Evolutionary conservation across 768 basidiomycete species (phyloP), one percentile per base, ranked within the genome.

Genomic region (Xerocomellus amylosporus): DNA sequence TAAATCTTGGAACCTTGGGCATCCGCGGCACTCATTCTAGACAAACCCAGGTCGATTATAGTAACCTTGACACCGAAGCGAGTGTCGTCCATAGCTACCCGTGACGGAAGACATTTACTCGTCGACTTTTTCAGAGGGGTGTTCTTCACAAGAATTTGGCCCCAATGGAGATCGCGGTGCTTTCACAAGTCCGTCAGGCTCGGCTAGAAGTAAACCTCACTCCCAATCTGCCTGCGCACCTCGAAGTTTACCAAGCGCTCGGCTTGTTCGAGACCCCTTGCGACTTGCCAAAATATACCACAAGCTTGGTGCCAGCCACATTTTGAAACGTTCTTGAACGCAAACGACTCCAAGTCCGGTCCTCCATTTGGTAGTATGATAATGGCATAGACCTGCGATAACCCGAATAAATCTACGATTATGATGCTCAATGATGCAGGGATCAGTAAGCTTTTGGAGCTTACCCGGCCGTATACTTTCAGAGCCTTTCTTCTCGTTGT

Each of bases 101-200:
- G 68, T 69, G 54, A 64, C 62, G 55, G 73, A 43, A 39, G 42
- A 43, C 45, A 22, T 76, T 63, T 74, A 54, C 51, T 72, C 67
- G 45, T 75, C 44, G 8, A 68, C 55, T 60, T 75, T 70, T 44
- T 66, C 49, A 62, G 57, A 22, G 78, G 71, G 4, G 79, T 53
- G 54, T 79, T 77, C 64, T 86, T 85, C 45, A 98, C 84, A 8
- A 99, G 79, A 46, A 99, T 89, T 70, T 99, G 97, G 20, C 97
- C 97, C 84, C 92, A 93, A 64, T 99, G 97, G n/a, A 99, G 82
- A 70, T 99, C 97, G 31, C 97, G 93, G 72, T 99, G 97, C 96
- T 99, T 64, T 46, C 34, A 33, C 5, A 46, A 20, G 39, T 28
- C 28, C 45, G 49, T 57, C 30, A 60, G 50, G 12, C 47, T 39